These are phyloP conservation scores for Aureococcus anophagefferens DNA, from an alignment of 108 stramenopile genomes.

Conservation along the genomic window DNA sequence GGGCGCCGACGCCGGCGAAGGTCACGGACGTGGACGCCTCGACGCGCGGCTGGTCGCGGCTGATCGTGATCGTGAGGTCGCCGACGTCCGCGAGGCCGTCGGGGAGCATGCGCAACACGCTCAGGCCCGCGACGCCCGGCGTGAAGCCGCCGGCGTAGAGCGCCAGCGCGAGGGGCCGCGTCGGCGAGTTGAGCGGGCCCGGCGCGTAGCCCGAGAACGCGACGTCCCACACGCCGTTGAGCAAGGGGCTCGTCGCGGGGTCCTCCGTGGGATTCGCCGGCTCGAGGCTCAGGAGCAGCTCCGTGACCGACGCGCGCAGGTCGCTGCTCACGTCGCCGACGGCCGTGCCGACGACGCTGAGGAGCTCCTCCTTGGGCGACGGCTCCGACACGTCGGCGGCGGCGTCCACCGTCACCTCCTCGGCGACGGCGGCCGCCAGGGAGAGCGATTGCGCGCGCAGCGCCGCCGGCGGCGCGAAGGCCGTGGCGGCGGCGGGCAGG, in stretches of 20 bases:
- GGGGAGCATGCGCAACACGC: constrained; percentile 41
- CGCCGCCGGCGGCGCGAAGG: too few species aligned
- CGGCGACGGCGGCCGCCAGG: too few species aligned
- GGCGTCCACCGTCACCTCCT: too few species aligned
- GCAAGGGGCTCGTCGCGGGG: constrained; percentile 1
- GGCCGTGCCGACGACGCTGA: too few species aligned
- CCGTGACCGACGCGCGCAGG: too few species aligned
- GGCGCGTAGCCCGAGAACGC: not conserved
- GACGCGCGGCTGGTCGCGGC: constrained; percentile 60
- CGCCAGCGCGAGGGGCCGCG: constrained; percentile 57
- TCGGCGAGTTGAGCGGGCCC: not conserved
- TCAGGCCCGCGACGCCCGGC: constrained; percentile 60
- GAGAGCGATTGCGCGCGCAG: too few species aligned
- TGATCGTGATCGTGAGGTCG: constrained; percentile 61
- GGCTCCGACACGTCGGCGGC: too few species aligned
- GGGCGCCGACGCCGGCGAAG: constrained; percentile 17
- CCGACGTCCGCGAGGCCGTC: constrained; percentile 48
- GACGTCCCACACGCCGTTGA: constrained; percentile 16
- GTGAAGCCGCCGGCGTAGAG: constrained; percentile 61
- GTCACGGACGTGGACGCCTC: constrained; percentile 37
- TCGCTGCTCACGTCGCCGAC: too few species aligned
- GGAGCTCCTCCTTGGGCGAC: too few species aligned
- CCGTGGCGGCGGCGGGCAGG: too few species aligned
- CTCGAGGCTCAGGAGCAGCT: constrained; percentile 2
- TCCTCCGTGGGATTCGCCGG: constrained; percentile 1